Percentiles rank a stretch among this genome's conserved stretches.
Conservation (phyloP, 1,284 basidiomycete species). For the Moesziomyces parantarcticus region DNA sequence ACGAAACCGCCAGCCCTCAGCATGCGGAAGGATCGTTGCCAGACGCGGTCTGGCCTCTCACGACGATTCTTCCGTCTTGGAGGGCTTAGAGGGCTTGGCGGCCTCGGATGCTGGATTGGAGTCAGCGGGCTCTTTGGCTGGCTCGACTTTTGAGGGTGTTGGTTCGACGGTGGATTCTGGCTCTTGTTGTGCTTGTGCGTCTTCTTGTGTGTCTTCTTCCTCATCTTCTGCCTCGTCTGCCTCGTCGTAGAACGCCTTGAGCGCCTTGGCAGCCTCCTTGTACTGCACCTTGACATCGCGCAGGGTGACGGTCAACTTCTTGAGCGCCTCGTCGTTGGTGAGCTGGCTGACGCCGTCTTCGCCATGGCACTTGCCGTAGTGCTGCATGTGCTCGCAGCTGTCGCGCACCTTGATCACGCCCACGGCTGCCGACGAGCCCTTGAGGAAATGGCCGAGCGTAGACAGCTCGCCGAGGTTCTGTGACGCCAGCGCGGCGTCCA, state of each 20-base stretch:
- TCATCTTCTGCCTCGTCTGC: conserved; percentile 63
- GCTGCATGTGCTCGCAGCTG: conserved; percentile 88
- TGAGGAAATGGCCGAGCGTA: conserved; percentile 87
- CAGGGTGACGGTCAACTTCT: conserved; percentile 49
- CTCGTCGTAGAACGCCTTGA: conserved; percentile 68
- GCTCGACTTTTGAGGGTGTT: not conserved
- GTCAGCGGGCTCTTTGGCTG: not conserved
- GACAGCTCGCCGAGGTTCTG: conserved; percentile 78
- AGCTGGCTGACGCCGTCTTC: conserved; percentile 58
- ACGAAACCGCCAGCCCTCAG: no score
- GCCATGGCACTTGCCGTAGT: conserved; percentile 75
- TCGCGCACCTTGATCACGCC: conserved; percentile 82
- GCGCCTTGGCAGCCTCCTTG: conserved; percentile 62
- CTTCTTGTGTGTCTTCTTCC: conserved; percentile 46
- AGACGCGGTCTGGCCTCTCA: no score
- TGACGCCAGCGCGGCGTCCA: conserved; percentile 78
- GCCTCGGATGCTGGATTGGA: no score
- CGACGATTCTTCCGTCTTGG: no score
- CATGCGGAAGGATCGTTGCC: no score
- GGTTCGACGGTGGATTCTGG: conserved; percentile 72
- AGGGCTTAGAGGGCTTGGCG: no score
- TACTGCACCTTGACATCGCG: conserved; percentile 58
- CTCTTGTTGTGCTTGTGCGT: conserved; percentile 67
- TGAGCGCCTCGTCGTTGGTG: conserved; percentile 45
- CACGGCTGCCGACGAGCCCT: conserved; percentile 90